phyloP scores from a whole-genome alignment of 768 basidiomycete species.

The Russula sp. region DNA sequence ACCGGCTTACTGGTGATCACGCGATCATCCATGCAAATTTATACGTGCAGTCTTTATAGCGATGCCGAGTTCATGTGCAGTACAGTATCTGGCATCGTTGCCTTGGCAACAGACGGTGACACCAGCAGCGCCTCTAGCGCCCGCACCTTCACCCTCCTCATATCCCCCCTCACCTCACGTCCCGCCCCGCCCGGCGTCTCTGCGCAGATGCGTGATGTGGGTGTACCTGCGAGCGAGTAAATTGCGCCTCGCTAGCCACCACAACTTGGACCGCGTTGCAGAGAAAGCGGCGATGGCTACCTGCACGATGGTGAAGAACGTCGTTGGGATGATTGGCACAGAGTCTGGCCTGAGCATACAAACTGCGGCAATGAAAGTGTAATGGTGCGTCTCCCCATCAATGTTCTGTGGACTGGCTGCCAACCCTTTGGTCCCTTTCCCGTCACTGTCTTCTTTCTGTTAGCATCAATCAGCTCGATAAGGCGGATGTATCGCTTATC shows the following conservation, averaged over 20 bases:
- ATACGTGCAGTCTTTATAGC: conserved; percentile 18
- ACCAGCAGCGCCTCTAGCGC: conserved; percentile 59
- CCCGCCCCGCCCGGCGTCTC: conserved; percentile 78
- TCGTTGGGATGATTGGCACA: conserved; percentile 73
- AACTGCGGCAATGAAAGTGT: conserved; percentile 79
- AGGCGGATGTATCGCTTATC: conserved; percentile 89
- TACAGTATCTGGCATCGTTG: conserved; percentile 20
- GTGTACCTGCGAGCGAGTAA: conserved; percentile 44
- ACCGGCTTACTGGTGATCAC: background rate
- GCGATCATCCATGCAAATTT: no score
- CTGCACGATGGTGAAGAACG: conserved; percentile 77
- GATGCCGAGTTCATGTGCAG: conserved; percentile 27
- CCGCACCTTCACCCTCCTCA: conserved; percentile 71
- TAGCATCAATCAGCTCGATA: conserved; percentile 97
- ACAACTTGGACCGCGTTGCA: conserved; percentile 66
- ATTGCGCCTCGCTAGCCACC: conserved; percentile 47
- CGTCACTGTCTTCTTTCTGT: background rate
- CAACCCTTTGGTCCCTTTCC: background rate
- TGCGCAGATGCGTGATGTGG: conserved; percentile 79
- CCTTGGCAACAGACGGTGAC: conserved; percentile 44
- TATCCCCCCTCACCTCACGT: conserved; percentile 85
- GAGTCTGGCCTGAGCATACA: conserved; percentile 69
- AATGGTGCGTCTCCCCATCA: conserved; percentile 59
- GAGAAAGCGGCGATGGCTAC: conserved; percentile 83
- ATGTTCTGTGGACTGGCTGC: conserved; percentile 3